Conservation (phyloP, 2,329 filamentous ascomycete genomes). For the Colletotrichum shisoi region DNA sequence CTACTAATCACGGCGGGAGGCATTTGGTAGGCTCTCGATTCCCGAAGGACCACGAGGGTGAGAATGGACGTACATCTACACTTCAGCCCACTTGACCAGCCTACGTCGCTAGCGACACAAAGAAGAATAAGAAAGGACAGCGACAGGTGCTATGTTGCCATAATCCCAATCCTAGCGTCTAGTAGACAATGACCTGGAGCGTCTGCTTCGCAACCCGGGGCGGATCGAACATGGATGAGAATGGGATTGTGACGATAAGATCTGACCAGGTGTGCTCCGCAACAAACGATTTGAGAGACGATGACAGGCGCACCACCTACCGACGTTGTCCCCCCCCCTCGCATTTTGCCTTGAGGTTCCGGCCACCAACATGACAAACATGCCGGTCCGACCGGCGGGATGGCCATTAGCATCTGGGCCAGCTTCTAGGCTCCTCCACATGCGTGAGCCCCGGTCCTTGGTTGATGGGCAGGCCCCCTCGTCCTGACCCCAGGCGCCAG, state of each 20-base stretch:
- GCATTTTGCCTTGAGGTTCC: slow-evolving; percentile 46
- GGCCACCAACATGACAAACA: slow-evolving; percentile 52
- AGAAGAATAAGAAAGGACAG: background rate
- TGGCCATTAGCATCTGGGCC: slow-evolving; percentile 44
- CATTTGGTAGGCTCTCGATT: slow-evolving; percentile 40
- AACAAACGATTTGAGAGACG: slow-evolving; percentile 19
- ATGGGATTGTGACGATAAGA: slow-evolving; percentile 25
- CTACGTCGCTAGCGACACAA: slow-evolving; percentile 5
- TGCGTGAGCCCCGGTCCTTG: slow-evolving; percentile 24
- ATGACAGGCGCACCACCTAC: slow-evolving; percentile 14
- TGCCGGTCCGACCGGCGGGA: slow-evolving; percentile 40
- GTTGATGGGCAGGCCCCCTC: slow-evolving; percentile 15
- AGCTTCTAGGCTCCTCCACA: slow-evolving; percentile 5
- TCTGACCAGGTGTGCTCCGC: slow-evolving; percentile 12
- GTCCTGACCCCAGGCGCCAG: slow-evolving; percentile 13
- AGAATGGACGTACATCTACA: slow-evolving; percentile 43
- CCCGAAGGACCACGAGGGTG: slow-evolving; percentile 33
- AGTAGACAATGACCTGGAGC: background rate
- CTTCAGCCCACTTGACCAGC: slow-evolving; percentile 46
- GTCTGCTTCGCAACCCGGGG: background rate
- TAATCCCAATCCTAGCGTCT: background rate
- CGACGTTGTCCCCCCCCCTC: slow-evolving; percentile 5
- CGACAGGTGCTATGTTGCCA: slow-evolving; percentile 9
- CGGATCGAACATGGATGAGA: slow-evolving; percentile 1
- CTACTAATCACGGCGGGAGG: slow-evolving; percentile 17